Conservation (phyloP, 2,329 filamentous ascomycete genomes). For the Aspergillus quadrilineatus region DNA sequence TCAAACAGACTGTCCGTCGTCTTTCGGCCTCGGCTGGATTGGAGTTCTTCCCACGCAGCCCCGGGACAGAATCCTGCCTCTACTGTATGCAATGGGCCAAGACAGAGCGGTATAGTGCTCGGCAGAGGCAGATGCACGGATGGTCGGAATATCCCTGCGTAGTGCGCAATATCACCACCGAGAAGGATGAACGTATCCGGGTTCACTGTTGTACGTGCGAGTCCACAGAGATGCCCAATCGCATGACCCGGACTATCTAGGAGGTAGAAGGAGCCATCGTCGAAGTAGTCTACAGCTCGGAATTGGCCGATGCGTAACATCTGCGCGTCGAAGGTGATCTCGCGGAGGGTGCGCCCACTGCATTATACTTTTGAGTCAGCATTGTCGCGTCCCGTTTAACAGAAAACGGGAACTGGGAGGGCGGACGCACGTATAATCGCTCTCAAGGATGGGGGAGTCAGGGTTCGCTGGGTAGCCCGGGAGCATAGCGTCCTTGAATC, state of each 20-base stretch:
- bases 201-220: conserved; percentile 27
- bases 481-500: conserved; percentile 19
- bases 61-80: conserved; percentile 10
- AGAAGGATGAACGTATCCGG: conserved; percentile 27
- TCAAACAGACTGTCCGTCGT: conserved; percentile 19
- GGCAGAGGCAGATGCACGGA: conserved; percentile 10
- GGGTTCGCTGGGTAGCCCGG: conserved; percentile 24
- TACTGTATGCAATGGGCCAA: background rate
- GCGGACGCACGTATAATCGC: conserved; percentile 12
- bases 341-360: conserved; percentile 17
- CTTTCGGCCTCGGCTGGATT: conserved; percentile 13
- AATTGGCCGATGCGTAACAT: conserved; percentile 35
- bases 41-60: conserved; percentile 13
- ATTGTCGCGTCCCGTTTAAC: no score
- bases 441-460: conserved; percentile 13
- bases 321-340: conserved; percentile 17
- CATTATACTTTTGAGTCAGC: background rate
- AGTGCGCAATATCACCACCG: conserved; percentile 29
- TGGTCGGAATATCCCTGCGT: conserved; percentile 35
- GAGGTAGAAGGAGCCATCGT: conserved; percentile 58
- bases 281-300: conserved; percentile 51
- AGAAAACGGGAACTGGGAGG: no score
- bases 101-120: background rate
- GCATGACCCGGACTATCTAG: conserved; percentile 41
- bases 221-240: conserved; percentile 31